phyloP scores from a whole-genome alignment of 495 filamentous ascomycete genomes.

The Aspergillus incahuasiensis region DNA sequence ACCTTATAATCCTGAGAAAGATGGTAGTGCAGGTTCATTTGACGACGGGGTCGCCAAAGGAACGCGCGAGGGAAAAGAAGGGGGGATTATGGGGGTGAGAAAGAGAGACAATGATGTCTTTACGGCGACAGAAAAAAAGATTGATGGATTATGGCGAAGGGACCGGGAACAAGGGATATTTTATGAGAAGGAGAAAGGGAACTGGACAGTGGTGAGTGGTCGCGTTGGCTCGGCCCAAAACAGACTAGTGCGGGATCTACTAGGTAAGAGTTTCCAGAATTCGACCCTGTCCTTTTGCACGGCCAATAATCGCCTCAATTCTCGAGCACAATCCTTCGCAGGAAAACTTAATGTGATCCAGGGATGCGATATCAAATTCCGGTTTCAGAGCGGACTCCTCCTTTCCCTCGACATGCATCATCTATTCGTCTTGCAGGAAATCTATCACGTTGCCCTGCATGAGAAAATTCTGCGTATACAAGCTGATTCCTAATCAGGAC shows the following conservation, averaged over 20 bases:
- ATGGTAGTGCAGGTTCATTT: slow-evolving; percentile 60
- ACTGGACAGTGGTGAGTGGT: slow-evolving; percentile 12
- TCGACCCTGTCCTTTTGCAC: slow-evolving; percentile 4
- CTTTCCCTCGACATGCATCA: background rate
- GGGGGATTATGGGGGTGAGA: background rate
- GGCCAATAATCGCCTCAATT: slow-evolving; percentile 5
- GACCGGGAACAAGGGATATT: slow-evolving; percentile 18
- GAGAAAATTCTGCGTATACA: background rate
- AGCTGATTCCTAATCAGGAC: slow-evolving; percentile 8
- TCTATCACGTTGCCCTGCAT: background rate
- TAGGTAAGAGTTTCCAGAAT: slow-evolving; percentile 1
- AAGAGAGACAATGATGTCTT: background rate
- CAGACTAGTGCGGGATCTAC: slow-evolving; percentile 18
- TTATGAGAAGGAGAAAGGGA: slow-evolving; percentile 9
- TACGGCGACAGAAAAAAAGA: background rate
- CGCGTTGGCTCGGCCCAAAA: slow-evolving; percentile 6
- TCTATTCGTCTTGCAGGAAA: background rate
- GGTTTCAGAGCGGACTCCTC: background rate
- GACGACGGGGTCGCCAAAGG: slow-evolving; percentile 55
- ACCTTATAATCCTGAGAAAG: slow-evolving; percentile 48
- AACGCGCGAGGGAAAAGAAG: slow-evolving; percentile 46
- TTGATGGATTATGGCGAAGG: slow-evolving; percentile 1
- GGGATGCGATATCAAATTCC: slow-evolving; percentile 5
- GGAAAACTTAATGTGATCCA: background rate
- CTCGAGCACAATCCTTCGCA: background rate